Evolutionary conservation across 345 rosid genomes (phyloP).

Genomic region (Ceriops decandra): DNA sequence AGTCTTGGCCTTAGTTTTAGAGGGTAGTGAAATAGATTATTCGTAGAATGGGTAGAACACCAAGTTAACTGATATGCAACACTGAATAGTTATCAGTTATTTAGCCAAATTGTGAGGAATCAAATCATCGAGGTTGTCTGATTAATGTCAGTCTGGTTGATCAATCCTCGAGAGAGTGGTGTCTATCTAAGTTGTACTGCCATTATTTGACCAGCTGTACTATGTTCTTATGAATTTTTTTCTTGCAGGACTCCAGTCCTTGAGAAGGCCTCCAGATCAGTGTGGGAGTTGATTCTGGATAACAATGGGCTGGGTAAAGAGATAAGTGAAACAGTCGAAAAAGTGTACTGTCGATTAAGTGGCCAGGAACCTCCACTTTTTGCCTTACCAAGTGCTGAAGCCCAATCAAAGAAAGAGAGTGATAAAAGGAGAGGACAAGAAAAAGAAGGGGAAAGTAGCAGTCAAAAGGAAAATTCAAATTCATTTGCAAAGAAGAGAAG

Average conservation of each 20-base stretch:
- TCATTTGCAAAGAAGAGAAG: conserved; percentile 60
- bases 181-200: neutral
- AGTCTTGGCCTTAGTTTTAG: too few relatives aligned
- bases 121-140: too few relatives aligned
- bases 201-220: neutral
- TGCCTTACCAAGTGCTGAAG: conserved; percentile 38
- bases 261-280: conserved; percentile 94
- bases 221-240: neutral
- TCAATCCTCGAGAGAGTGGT: too few relatives aligned
- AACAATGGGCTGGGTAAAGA: conserved; percentile 70
- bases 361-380: conserved; percentile 72
- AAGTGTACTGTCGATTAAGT: conserved; percentile 68
- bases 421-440: conserved; percentile 34
- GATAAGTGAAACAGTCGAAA: conserved; percentile 52
- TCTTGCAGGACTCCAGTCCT: conserved; percentile 69
- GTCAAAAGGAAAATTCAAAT: conserved; percentile 35
- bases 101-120: too few relatives aligned
- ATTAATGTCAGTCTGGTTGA: too few relatives aligned
- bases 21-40: too few relatives aligned
- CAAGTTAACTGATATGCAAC: too few relatives aligned
- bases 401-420: conserved; percentile 30
- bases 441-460: conserved; percentile 29
- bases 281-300: conserved; percentile 93
- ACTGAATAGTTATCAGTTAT: too few relatives aligned
- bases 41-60: too few relatives aligned